Evolutionary conservation across 768 basidiomycete species (phyloP).

Genomic region (Lentinula lateritia): DNA sequence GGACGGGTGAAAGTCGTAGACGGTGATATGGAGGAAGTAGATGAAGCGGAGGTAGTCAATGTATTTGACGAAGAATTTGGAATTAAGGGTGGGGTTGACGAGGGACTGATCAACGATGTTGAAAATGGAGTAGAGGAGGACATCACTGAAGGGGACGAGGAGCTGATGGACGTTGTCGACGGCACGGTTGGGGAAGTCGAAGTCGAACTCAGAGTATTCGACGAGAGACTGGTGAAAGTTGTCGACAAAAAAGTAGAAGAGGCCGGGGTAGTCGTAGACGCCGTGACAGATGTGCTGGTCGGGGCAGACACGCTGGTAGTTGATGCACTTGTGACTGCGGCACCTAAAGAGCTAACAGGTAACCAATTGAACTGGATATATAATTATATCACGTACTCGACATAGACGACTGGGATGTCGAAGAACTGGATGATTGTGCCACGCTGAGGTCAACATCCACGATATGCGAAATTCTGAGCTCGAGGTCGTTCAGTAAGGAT

Average conservation of each 20-base stretch:
- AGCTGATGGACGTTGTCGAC: not conserved
- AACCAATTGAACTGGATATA: not conserved
- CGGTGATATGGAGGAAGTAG: not conserved
- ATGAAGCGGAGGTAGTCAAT: not conserved
- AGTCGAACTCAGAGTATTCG: not conserved
- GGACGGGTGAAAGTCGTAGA: not conserved
- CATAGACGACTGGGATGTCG: not conserved
- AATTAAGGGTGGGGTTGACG: not conserved
- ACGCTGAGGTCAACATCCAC: not conserved
- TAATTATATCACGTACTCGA: not conserved
- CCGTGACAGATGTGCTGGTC: not conserved
- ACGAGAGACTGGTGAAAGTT: not conserved
- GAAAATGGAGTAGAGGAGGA: not conserved
- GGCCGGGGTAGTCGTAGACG: not conserved
- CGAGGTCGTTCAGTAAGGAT: not conserved
- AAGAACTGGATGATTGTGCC: not conserved
- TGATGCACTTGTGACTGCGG: not conserved
- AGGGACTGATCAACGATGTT: not conserved
- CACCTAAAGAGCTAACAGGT: not conserved
- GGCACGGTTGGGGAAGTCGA: not conserved
- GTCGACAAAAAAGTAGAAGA: not conserved
- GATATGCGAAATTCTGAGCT: not conserved
- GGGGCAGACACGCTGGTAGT: not conserved
- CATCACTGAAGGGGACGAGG: not conserved
- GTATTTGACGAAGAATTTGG: not conserved